These are phyloP conservation scores for Litchi chinensis DNA, from an alignment of 345 rosid genomes.

Conservation along the genomic window DNA sequence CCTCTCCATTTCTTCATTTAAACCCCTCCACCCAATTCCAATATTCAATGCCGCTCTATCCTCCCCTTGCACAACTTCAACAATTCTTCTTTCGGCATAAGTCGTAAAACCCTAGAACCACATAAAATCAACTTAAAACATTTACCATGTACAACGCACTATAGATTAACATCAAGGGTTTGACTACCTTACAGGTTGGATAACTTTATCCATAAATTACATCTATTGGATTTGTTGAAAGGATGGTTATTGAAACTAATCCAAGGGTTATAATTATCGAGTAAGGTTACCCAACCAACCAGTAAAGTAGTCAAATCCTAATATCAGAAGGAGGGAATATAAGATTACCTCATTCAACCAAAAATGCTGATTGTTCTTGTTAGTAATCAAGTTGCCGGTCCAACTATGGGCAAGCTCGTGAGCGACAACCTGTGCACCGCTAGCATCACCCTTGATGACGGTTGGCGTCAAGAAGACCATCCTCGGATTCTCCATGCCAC, in stretches of 20 bases:
- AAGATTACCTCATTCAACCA: slow-evolving; percentile 88
- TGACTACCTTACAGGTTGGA: too few species aligned
- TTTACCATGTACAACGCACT: not conserved
- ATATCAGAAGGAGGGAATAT: too few species aligned
- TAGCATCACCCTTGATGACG: slow-evolving; percentile 83
- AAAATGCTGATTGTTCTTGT: slow-evolving; percentile 83
- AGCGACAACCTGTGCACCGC: slow-evolving; percentile 89
- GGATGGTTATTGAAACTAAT: too few species aligned
- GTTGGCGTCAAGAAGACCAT: slow-evolving; percentile 91
- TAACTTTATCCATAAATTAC: too few species aligned
- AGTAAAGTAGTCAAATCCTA: too few species aligned
- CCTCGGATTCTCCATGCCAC: slow-evolving; percentile 94
- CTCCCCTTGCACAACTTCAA: slow-evolving; percentile 86
- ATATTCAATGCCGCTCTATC: slow-evolving; percentile 72
- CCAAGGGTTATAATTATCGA: too few species aligned
- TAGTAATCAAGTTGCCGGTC: slow-evolving; percentile 93
- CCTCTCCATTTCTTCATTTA: slow-evolving; percentile 69
- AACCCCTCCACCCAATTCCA: slow-evolving; percentile 91
- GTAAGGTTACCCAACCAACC: too few species aligned
- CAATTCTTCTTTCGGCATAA: slow-evolving; percentile 94
- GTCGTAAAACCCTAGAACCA: slow-evolving; percentile 82
- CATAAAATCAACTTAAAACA: slow-evolving; percentile 5
- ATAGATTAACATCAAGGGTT: not conserved
- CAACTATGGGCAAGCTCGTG: slow-evolving; percentile 96
- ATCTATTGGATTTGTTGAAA: too few species aligned